Base-by-base conservation (phyloP, 306 rosid species). In the Sphenostylis stenocarpa region DNA sequence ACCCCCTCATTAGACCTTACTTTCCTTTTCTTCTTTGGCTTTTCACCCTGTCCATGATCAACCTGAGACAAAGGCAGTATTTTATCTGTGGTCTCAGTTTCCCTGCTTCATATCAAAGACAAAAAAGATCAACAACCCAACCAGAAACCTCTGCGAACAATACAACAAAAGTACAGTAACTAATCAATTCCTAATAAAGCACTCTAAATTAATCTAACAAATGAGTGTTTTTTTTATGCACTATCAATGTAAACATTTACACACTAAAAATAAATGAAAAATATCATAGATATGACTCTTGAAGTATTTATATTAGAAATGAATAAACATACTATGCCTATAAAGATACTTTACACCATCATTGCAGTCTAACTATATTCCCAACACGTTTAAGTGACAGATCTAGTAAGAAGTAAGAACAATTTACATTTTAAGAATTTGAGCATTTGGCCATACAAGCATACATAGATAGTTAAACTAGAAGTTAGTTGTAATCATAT, bases 21-120 rank as follows among this genome's bases (percentile, higher is more conserved):
- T 66, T 85, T 81, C 81, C 67, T 73, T 77, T 79, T 81, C 71
- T 55, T 84, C 79, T 73, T 85, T 17, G 63, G 78, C 73, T 78
- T 85, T 45, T 51, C 75, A 52, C 52, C 76, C 39, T 29, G 75
- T 53, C 39, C 81, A 26, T 26, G 53, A 63, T 75, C 69, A 71
- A 66, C 55, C 73, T 70, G 75, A 55, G 79, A 61, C 19, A 67
- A 69, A 44, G 84, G 79, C 14, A 60, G 77, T 45, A 63, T n/a
- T 68, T 69, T 69, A 70, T 62, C 76, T 24, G 2, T 19, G 29
- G 47, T 75, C 56, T 75, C 79, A 71, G 72, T 41, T 70, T 70
- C 39, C 76, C 75, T 80, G 79, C 57, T 17, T 33, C 55, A 34
- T 45, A 75, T 34, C 26, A 39, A 66, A 56, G 36, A 28, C 4